Base-by-base conservation (phyloP, 148 eudicot species). In the Linanthus parryae region DNA sequence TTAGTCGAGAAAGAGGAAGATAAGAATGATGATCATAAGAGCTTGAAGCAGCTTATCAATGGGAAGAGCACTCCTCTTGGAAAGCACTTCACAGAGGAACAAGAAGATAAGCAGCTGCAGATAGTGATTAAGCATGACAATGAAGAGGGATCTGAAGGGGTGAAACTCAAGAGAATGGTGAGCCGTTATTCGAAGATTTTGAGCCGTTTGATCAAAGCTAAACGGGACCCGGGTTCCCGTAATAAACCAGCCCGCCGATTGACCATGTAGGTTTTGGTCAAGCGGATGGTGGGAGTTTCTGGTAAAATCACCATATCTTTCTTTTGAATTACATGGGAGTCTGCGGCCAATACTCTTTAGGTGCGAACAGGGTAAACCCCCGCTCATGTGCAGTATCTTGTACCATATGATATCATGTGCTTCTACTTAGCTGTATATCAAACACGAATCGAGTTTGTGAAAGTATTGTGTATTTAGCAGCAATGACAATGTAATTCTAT, bases 131-230 rank as follows among this genome's bases (percentile, higher is more conserved):
- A 40, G 31, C 45, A 39, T 2, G 35, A 31, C 2, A 25, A 38
- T 23, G 49, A 50, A 41, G 67, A 62, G 51, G 65, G 44, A 10
- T 13, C 25, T 1, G 56, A 57, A 24, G 62, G 61, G 8, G 25
- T 44, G 28, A 77, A 62, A 37, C 33, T 62, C 40, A 77, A 72
- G 29, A 59, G 31, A 52, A 54, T 72, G 54, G 66, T 59, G 43
- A 58, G 67, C 47, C 52, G 57, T 15, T 72, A 60, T 43, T 40
- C 53, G 4, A 52, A 43, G 51, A 52, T 72, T 34, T 41, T 58
- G 61, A 50, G 69, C 26, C 69, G 49, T 66, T 8, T 77, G 54
- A 62, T 77, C 36, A 77, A 65, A 57, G 47, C 40, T 20, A 72
- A 68, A 37, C 40, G 43, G 17, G 56, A 44, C 53, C 12, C 51